Conservation (phyloP, 495 filamentous ascomycete species). For the Aspergillus ellipticus region DNA sequence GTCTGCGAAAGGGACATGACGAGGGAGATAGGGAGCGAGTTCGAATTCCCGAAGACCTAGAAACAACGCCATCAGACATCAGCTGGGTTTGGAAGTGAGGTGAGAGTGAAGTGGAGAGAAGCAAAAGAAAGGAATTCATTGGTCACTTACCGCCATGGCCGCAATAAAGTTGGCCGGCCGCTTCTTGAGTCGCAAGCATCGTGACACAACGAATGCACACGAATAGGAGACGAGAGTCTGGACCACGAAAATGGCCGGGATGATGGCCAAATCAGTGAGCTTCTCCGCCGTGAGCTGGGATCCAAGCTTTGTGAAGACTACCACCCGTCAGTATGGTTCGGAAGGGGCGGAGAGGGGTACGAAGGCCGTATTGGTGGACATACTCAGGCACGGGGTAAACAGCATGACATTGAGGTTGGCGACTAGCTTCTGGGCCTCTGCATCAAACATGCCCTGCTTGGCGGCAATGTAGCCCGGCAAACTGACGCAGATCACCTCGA, state of each 20-base stretch:
- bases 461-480: conserved; percentile 95
- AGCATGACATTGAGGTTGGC: conserved; percentile 91
- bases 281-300: conserved; percentile 90
- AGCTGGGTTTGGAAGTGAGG: too few relatives aligned
- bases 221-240: conserved; percentile 81
- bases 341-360: not conserved
- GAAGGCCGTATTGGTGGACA: conserved; percentile 30
- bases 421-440: conserved; percentile 90
- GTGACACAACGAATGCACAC: conserved; percentile 65
- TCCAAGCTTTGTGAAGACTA: conserved; percentile 97
- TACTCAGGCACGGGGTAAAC: conserved; percentile 96
- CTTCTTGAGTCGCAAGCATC: conserved; percentile 74
- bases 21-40: conserved; percentile 94
- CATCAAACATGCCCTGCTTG: conserved; percentile 83
- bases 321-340: not conserved
- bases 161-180: conserved; percentile 87
- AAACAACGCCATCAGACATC: not conserved
- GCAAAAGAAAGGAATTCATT: not conserved
- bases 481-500: conserved; percentile 94
- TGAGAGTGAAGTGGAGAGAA: not conserved
- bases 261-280: conserved; percentile 83
- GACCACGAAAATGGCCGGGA: conserved; percentile 86
- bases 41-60: conserved; percentile 93
- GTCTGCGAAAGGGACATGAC: conserved; percentile 92
- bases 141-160: conserved; percentile 76